Conservation (phyloP, 2,329 filamentous ascomycete genomes). For the Parastagonospora nodorum region DNA sequence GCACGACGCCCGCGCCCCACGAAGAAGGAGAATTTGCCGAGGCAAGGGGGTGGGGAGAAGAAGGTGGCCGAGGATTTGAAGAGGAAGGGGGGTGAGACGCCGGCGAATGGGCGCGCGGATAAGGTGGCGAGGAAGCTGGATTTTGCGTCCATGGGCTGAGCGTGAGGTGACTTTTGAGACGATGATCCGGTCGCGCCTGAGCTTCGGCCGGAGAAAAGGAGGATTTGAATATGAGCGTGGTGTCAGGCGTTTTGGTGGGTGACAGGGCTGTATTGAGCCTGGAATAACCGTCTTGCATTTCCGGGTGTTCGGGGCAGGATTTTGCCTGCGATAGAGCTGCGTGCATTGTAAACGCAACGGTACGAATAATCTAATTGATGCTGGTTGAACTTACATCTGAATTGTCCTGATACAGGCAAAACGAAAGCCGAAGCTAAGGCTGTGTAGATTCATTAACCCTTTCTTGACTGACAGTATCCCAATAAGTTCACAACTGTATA, state of each 20-base stretch:
- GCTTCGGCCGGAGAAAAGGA: not conserved
- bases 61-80: constrained; percentile 84
- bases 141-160: constrained; percentile 30
- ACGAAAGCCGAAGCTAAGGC: too few relatives aligned
- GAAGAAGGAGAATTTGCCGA: constrained; percentile 80
- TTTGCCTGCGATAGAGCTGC: not conserved
- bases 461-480: too few relatives aligned
- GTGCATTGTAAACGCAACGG: too few relatives aligned
- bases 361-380: too few relatives aligned
- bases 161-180: not conserved
- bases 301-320: constrained; percentile 9
- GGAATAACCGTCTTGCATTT: constrained; percentile 11
- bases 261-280: constrained; percentile 7
- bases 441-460: too few relatives aligned
- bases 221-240: not conserved
- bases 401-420: too few relatives aligned
- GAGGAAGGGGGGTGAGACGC: constrained; percentile 70
- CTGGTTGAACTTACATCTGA: too few relatives aligned
- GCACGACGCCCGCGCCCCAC: constrained; percentile 83
- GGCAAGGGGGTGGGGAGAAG: constrained; percentile 68
- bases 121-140: constrained; percentile 80
- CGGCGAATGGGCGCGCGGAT: constrained; percentile 61
- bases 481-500: too few relatives aligned
- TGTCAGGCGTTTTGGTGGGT: not conserved
- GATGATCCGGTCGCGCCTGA: not conserved